phyloP scores from a whole-genome alignment of 2,329 filamentous ascomycete genomes.

The Aureobasidium sp. region DNA sequence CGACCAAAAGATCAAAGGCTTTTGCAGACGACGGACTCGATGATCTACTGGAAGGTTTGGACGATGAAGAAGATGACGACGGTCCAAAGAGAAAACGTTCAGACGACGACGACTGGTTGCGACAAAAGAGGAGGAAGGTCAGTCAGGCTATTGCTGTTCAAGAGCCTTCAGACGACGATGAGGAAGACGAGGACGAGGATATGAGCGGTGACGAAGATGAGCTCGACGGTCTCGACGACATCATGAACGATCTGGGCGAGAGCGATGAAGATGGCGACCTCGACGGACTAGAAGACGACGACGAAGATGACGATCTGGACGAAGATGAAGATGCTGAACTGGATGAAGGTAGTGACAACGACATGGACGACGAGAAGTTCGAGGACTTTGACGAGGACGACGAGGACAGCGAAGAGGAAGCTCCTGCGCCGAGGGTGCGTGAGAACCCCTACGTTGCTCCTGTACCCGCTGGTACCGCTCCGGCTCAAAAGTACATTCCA shows the following conservation, averaged over 20 bases:
- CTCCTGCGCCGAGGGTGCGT: conserved; percentile 52
- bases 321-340: conserved; percentile 42
- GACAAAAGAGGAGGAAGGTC: conserved; percentile 63
- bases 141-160: conserved; percentile 33
- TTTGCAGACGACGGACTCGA: conserved; percentile 88
- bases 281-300: conserved; percentile 29
- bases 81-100: conserved; percentile 63
- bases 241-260: conserved; percentile 25
- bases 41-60: conserved; percentile 76
- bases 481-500: conserved; percentile 82
- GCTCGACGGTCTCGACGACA: conserved; percentile 29
- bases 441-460: conserved; percentile 96
- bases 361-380: conserved; percentile 33
- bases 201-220: conserved; percentile 17
- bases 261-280: conserved; percentile 32
- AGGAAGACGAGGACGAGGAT: conserved; percentile 31
- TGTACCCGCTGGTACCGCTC: conserved; percentile 37
- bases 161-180: conserved; percentile 30
- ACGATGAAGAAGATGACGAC: conserved; percentile 50
- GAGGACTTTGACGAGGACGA: conserved; percentile 36
- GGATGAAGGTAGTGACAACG: conserved; percentile 40
- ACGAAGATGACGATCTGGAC: conserved; percentile 17
- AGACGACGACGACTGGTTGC: conserved; percentile 69
- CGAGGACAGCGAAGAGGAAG: conserved; percentile 36
- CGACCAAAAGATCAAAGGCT: conserved; percentile 74